Percentiles rank a stretch among this genome's conserved stretches.
Evolutionary conservation across 1,284 basidiomycete species (phyloP).

Genomic region (Hemileia vastatrix): DNA sequence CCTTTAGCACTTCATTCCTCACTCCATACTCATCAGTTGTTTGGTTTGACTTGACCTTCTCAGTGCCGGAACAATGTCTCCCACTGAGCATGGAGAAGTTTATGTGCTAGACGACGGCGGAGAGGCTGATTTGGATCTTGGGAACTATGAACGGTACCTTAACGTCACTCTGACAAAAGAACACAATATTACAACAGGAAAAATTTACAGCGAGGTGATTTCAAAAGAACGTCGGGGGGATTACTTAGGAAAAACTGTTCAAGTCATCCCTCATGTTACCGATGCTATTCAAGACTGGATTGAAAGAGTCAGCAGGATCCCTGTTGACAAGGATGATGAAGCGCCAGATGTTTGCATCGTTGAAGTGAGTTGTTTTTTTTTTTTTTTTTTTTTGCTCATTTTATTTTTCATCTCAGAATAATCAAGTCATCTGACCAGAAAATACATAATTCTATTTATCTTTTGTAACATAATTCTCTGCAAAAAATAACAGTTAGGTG

Average conservation of each 20-base stretch:
- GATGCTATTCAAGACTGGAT: slow-evolving; percentile 99
- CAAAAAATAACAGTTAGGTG: slow-evolving; percentile 60
- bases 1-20: neutral
- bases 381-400: slow-evolving; percentile 1
- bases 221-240: slow-evolving; percentile 95
- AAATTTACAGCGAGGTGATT: slow-evolving; percentile 94
- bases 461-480: neutral
- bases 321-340: slow-evolving; percentile 87
- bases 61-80: slow-evolving; percentile 90
- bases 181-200: slow-evolving; percentile 98
- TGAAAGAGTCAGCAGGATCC: slow-evolving; percentile 81
- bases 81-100: slow-evolving; percentile 97
- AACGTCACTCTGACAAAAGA: slow-evolving; percentile 86
- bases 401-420: neutral
- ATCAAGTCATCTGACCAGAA: no score
- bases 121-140: slow-evolving; percentile 93
- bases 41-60: neutral
- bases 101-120: slow-evolving; percentile 98
- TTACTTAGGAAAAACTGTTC: slow-evolving; percentile 93
- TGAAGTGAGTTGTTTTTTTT: slow-evolving; percentile 55
- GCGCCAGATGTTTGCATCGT: slow-evolving; percentile 95
- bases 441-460: neutral
- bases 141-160: slow-evolving; percentile 97
- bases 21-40: neutral
- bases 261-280: slow-evolving; percentile 96